Percentiles rank a stretch among this genome's conserved stretches.
phyloP scores from a whole-genome alignment of 2,329 filamentous ascomycete species.

The Fusarium vanettenii region DNA sequence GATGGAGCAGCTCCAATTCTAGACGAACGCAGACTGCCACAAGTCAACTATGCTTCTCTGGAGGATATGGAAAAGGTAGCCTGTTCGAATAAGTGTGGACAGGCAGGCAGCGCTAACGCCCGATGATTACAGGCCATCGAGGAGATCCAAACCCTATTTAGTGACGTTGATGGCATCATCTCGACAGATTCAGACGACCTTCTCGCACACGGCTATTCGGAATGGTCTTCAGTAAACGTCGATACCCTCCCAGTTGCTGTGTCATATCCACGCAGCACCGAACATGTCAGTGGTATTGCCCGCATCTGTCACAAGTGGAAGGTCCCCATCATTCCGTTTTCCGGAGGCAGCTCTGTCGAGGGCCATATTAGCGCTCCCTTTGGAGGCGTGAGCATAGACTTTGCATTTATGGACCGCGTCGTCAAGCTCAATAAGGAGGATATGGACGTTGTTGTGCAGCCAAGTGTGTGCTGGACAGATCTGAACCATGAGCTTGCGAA shows the following conservation, averaged over 20 bases:
- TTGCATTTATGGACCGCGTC: constrained; percentile 74
- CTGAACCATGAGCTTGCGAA: constrained; percentile 73
- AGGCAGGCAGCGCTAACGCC: not conserved
- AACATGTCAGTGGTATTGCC: constrained; percentile 72
- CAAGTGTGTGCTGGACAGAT: constrained; percentile 74
- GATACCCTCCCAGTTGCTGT: constrained; percentile 71
- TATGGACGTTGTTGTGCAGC: constrained; percentile 79
- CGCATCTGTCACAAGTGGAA: constrained; percentile 70
- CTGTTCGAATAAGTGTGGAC: rapidly evolving
- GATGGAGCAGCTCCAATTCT: not conserved
- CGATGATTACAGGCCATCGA: not conserved
- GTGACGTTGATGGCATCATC: not conserved
- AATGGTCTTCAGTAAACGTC: constrained; percentile 77
- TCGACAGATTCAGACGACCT: constrained; percentile 58
- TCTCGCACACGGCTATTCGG: constrained; percentile 73
- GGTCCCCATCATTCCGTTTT: constrained; percentile 72
- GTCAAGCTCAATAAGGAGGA: constrained; percentile 73
- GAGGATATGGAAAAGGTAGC: not conserved
- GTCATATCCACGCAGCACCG: constrained; percentile 71
- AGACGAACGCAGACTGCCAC: not conserved
- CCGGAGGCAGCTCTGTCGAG: constrained; percentile 64
- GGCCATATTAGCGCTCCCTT: constrained; percentile 76
- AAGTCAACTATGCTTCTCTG: not conserved
- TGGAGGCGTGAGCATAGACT: constrained; percentile 77
- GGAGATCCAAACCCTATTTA: not conserved